Percentiles rank a stretch among this genome's conserved stretches.
These are phyloP conservation scores for Chenopodium formosanum DNA, from an alignment of 148 eudicot species.

Conservation along the genomic window DNA sequence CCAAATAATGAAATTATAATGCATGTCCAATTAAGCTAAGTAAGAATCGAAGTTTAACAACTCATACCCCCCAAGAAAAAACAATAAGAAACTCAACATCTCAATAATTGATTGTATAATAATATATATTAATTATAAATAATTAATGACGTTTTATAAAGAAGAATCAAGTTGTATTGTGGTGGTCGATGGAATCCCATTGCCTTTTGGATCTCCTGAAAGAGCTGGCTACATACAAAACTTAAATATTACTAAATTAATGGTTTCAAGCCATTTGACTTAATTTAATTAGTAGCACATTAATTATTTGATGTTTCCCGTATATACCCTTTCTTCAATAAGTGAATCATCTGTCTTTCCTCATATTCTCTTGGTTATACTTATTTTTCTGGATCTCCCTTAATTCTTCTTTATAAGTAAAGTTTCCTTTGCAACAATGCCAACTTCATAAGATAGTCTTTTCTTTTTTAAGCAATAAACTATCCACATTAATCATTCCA, in stretches of 20 bases:
- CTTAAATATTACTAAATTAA: neutral
- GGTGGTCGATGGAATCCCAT: constrained; percentile 16
- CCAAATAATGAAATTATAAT: neutral
- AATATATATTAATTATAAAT: neutral
- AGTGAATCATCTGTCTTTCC: neutral
- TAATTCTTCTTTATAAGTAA: neutral
- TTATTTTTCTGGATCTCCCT: neutral
- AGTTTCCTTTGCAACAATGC: neutral
- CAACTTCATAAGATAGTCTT: too few relatives aligned
- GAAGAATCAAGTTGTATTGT: constrained; percentile 5
- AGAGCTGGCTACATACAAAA: constrained; percentile 6
- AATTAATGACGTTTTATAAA: neutral
- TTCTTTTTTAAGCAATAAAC: neutral
- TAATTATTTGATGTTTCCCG: neutral
- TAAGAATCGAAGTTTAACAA: too few relatives aligned
- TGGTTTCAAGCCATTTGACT: neutral
- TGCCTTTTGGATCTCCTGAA: constrained; percentile 33
- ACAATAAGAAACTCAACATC: neutral
- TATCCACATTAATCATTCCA: neutral
- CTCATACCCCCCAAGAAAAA: neutral
- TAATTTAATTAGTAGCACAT: neutral
- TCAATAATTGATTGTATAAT: neutral
- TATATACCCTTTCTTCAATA: neutral
- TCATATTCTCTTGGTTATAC: neutral
- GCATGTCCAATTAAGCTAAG: too few relatives aligned